Evolutionary conservation across 2,329 filamentous ascomycete genomes (phyloP).

Genomic region (Phialophora macrospora): DNA sequence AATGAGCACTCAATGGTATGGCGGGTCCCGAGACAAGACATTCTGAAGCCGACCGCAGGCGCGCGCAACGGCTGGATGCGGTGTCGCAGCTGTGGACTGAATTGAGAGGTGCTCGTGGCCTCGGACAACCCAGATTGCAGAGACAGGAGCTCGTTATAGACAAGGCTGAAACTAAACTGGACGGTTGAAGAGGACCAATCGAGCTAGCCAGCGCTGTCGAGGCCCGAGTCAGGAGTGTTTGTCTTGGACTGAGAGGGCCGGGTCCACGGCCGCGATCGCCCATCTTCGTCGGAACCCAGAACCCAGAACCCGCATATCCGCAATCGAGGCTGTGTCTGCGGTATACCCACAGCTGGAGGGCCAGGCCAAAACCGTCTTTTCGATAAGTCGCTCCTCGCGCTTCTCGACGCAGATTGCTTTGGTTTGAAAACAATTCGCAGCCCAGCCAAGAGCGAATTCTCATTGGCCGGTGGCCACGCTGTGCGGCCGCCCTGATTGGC

Average conservation of each 20-base stretch:
- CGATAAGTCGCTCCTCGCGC: constrained; percentile 26
- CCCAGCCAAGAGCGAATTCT: not conserved
- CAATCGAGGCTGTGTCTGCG: constrained; percentile 23
- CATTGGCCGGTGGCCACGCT: not conserved
- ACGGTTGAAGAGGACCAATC: not conserved
- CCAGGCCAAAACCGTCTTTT: not conserved
- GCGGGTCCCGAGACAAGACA: constrained; percentile 32
- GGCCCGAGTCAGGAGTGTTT: constrained; percentile 23
- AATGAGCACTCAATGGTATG: not conserved
- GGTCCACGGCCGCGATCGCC: not conserved
- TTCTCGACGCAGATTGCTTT: constrained; percentile 27
- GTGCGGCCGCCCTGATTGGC: constrained; percentile 14
- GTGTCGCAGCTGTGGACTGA: constrained; percentile 69
- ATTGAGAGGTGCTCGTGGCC: constrained; percentile 72
- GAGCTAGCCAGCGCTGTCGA: not conserved
- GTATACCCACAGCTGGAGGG: not conserved
- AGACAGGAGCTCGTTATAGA: constrained; percentile 14
- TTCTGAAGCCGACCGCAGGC: constrained; percentile 28
- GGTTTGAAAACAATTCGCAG: constrained; percentile 21
- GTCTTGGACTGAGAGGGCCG: constrained; percentile 19
- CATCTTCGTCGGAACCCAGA: not conserved
- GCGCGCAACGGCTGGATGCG: constrained; percentile 22
- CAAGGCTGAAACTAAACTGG: constrained; percentile 29
- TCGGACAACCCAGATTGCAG: constrained; percentile 29
- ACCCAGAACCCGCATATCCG: constrained; percentile 8